phyloP scores from a whole-genome alignment of 1,284 basidiomycete species.

The Butyriboletus appendiculatus region DNA sequence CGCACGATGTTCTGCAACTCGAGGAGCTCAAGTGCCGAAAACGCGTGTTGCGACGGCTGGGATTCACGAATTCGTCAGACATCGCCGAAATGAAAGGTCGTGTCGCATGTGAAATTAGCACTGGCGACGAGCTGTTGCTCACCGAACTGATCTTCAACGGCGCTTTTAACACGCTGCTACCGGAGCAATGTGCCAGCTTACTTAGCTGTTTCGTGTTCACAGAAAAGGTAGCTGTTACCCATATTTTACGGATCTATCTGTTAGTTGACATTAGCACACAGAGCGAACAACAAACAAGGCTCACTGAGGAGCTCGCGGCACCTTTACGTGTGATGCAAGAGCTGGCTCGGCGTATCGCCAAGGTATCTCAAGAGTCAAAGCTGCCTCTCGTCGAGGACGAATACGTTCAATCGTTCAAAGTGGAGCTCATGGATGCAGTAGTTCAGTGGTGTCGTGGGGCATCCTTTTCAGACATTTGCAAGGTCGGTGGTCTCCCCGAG shows the following conservation, averaged over 20 bases:
- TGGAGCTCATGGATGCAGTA: conserved; percentile 97
- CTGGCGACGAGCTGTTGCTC: conserved; percentile 94
- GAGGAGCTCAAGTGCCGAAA: conserved; percentile 98
- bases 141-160: conserved; percentile 99
- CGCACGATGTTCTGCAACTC: conserved; percentile 92
- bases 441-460: conserved; percentile 97
- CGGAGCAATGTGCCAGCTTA: conserved; percentile 92
- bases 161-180: conserved; percentile 87
- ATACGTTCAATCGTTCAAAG: conserved; percentile 96
- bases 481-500: conserved; percentile 51
- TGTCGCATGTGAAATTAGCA: conserved; percentile 98
- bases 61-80: conserved; percentile 87
- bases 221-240: conserved; percentile 72
- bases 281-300: conserved; percentile 86
- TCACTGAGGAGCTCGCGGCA: conserved; percentile 91
- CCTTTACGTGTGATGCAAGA: conserved; percentile 96
- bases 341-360: conserved; percentile 91
- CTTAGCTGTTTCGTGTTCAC: conserved; percentile 97
- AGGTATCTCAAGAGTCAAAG: conserved; percentile 93
- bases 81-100: conserved; percentile 98
- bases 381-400: conserved; percentile 90
- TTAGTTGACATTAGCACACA: conserved; percentile 35
- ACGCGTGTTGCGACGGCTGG: conserved; percentile 88
- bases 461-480: conserved; percentile 96
- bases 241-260: neutral